A percentile compares a stretch with the other conserved stretches of the same genome.
These are phyloP conservation scores for Moricandia arvensis DNA, from an alignment of 345 rosid species.

Conservation along the genomic window DNA sequence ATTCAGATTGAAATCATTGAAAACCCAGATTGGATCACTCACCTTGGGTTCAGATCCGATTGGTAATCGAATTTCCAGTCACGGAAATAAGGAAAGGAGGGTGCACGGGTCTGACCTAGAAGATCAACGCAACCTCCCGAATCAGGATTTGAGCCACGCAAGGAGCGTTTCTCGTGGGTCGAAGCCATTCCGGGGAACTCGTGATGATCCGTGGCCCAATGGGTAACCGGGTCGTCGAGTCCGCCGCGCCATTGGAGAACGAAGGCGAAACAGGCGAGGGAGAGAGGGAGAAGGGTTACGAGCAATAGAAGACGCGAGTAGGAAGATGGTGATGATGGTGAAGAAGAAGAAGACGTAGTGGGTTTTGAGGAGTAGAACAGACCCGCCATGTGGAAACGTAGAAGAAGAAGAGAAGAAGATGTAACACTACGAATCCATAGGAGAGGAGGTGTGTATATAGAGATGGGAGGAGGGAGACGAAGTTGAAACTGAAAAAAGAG, in stretches of 20 bases:
- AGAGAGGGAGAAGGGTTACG: conserved; percentile 56
- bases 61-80: conserved; percentile 63
- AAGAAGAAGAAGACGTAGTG: neutral
- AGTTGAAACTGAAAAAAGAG: conserved; percentile 29
- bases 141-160: conserved; percentile 32
- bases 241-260: conserved; percentile 78
- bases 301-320: conserved; percentile 51
- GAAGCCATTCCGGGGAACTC: conserved; percentile 65
- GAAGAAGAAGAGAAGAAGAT: neutral
- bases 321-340: conserved; percentile 34
- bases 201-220: conserved; percentile 37
- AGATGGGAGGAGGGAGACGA: conserved; percentile 30
- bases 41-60: conserved; percentile 83
- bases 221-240: conserved; percentile 46
- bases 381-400: conserved; percentile 71
- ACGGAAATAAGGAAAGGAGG: conserved; percentile 67
- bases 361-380: conserved; percentile 31
- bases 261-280: conserved; percentile 66
- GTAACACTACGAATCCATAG: neutral
- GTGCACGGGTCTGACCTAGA: conserved; percentile 53
- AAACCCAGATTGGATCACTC: conserved; percentile 25
- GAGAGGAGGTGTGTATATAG: neutral
- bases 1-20: neutral
- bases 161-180: conserved; percentile 15
- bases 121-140: conserved; percentile 52